Percentiles rank a stretch among this genome's conserved stretches.
phyloP scores from a whole-genome alignment of 2,329 filamentous ascomycete species.

The Fusarium gaditjirri region DNA sequence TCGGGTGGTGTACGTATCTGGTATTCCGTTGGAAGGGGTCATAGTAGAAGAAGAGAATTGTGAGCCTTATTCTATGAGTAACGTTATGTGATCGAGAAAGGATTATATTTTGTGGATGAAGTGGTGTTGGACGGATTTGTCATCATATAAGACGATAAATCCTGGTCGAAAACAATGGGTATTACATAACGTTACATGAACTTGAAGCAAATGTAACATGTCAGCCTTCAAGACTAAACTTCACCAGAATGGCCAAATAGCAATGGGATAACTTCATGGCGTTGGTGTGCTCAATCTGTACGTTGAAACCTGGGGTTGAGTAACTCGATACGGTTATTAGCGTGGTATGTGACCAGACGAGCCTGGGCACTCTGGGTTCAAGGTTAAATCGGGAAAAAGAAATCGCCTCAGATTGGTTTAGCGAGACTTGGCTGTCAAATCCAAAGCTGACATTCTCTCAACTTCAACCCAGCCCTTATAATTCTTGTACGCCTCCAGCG shows the following conservation, averaged over 20 bases:
- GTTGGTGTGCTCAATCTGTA: neutral
- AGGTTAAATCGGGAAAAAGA: neutral
- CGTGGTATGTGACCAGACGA: neutral
- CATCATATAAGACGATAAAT: neutral
- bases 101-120: too few species aligned
- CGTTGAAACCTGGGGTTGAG: too few species aligned
- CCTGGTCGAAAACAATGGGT: neutral
- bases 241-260: rapidly evolving
- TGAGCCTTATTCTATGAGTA: rapidly evolving
- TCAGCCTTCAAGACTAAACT: neutral
- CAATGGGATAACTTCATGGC: rapidly evolving
- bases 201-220: neutral
- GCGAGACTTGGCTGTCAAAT: neutral
- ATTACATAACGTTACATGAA: neutral
- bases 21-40: neutral
- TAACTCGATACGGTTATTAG: neutral
- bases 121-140: neutral
- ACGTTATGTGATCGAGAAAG: neutral
- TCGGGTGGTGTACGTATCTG: neutral
- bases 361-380: neutral
- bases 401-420: neutral
- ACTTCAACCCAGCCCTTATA: neutral
- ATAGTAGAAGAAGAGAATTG: neutral
- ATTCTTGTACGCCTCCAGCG: rapidly evolving
- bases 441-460: neutral